Percentiles rank a stretch among this genome's conserved stretches.
phyloP scores from a whole-genome alignment of 2,329 filamentous ascomycete species.

The Ophiocordyceps camponoti-floridani region DNA sequence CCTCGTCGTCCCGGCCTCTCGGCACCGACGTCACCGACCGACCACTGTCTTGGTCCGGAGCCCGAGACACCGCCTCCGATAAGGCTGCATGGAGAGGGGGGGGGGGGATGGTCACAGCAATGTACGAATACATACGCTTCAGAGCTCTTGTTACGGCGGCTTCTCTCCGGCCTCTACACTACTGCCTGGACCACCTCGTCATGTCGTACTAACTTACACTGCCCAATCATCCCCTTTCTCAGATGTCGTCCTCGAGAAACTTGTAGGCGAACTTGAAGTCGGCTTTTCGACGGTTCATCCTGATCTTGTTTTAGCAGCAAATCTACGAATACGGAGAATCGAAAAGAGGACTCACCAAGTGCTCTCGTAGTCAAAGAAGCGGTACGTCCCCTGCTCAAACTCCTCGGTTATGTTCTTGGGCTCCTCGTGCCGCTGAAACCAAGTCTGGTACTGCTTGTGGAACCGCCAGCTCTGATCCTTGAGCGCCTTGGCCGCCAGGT shows the following conservation, averaged over 20 bases:
- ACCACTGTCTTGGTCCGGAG: too few species aligned
- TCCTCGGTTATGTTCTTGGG: constrained; percentile 98
- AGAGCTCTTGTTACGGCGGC: too few species aligned
- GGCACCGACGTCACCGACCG: neutral
- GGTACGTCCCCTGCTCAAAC: constrained; percentile 95
- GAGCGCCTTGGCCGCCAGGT: constrained; percentile 84
- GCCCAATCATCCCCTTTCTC: neutral
- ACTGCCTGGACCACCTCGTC: too few species aligned
- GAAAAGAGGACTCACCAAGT: constrained; percentile 93
- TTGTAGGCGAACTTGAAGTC: constrained; percentile 98
- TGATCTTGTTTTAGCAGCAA: constrained; percentile 19
- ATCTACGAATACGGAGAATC: neutral
- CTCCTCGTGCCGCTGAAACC: constrained; percentile 97
- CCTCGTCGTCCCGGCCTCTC: neutral
- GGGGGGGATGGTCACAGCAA: too few species aligned
- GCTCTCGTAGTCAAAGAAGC: constrained; percentile 98
- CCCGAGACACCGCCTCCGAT: too few species aligned
- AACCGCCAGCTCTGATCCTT: constrained; percentile 98
- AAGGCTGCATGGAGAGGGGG: too few species aligned
- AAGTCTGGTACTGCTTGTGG: constrained; percentile 98
- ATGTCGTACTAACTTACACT: too few species aligned
- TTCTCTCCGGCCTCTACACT: too few species aligned
- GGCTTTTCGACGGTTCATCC: constrained; percentile 97
- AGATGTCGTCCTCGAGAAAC: constrained; percentile 73
- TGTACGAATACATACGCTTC: too few species aligned